A percentile compares a stretch with the other conserved stretches of the same genome.
phyloP scores from a whole-genome alignment of 305 asterid species.

The Fraxinus baroniana region DNA sequence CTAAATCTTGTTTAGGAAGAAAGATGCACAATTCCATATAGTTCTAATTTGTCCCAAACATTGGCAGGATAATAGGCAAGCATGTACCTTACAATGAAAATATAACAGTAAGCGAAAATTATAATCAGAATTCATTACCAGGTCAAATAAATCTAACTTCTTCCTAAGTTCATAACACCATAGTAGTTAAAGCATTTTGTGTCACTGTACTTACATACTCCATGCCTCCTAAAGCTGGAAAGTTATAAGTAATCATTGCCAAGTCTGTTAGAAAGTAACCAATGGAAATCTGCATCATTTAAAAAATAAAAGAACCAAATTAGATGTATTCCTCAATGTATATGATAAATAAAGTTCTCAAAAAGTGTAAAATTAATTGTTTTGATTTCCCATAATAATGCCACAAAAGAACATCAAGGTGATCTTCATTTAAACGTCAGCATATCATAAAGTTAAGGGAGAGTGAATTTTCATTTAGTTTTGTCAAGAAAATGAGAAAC shows the following conservation, averaged over 20 bases:
- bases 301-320: slow-evolving; percentile 6
- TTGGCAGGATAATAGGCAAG: neutral
- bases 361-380: neutral
- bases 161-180: neutral
- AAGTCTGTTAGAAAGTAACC: slow-evolving; percentile 87
- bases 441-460: neutral
- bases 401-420: neutral
- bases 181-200: neutral
- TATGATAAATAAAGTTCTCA: neutral
- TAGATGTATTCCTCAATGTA: neutral
- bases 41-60: neutral
- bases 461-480: neutral
- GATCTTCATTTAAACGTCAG: neutral
- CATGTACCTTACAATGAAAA: neutral
- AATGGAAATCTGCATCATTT: slow-evolving; percentile 60
- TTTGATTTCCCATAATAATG: neutral
- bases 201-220: neutral
- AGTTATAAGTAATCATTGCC: slow-evolving; percentile 65
- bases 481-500: neutral
- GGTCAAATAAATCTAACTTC: neutral
- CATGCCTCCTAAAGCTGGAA: slow-evolving; percentile 69
- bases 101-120: neutral
- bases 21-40: neutral
- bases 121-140: neutral
- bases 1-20: neutral